Evolutionary conservation across 352 stramenopile species (phyloP), one percentile per base, ranked within the genome.

Genomic region (Globisporangium polare): DNA sequence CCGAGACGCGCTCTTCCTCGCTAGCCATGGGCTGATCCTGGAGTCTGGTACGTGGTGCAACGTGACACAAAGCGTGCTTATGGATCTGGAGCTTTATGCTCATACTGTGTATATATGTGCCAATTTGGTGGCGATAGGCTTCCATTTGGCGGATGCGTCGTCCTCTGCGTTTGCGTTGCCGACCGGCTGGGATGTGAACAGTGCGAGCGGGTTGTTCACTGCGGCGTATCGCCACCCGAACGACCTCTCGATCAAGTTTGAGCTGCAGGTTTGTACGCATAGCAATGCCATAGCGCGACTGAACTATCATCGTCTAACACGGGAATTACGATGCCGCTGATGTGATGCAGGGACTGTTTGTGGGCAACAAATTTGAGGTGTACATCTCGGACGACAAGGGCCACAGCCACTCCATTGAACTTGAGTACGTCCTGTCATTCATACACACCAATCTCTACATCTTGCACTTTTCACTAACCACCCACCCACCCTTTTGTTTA

Each of bases 181-280:
- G 22, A 31, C 64, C n/a, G 67, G 77, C 4, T 92, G 83, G 83
- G 77, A 92, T 27, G 67, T 61, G 18, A 84, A 74, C 52, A 89
- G 77, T 53, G 67, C 61, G 0, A 85, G 72, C 45, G 86, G 86
- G n/a, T 63, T 92, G 33, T 88, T 92, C 49, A 75, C 68, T 27
- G 73, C 67, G 20, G 67, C 47, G 3, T 93, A 93, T 60, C 73
- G 71, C 22, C 78, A 91, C 57, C 56, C 67, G 35, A 78, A 89
- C 56, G 68, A 87, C 37, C 31, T 61, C 3, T 74, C 72, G 5
- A 60, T 84, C n/a, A 71, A 66, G 31, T 92, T 91, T 60, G 77
- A 54, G 22, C 60, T 94, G 2, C 80, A 94, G 79, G 85, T 90
- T n/a, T n/a, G n/a, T n/a, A n/a, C n/a, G n/a, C n/a, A n/a, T n/a